Conservation (phyloP, 768 basidiomycete species). For the Boletus subcaerulescens region DNA sequence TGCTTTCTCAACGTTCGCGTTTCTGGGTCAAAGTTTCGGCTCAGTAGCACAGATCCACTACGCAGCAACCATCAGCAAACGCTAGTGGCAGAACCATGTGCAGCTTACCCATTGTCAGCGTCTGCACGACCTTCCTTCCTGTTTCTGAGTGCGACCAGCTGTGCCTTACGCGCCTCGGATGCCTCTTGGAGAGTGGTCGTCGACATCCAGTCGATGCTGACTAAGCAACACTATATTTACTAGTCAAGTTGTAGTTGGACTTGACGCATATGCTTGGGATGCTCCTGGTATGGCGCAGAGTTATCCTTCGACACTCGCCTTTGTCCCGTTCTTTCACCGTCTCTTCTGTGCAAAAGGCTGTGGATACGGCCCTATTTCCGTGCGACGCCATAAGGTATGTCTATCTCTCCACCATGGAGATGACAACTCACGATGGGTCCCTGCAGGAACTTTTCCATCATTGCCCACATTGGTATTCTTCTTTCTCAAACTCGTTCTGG, state of each 20-base stretch:
- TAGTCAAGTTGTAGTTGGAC: too few species aligned
- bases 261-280: constrained; percentile 8
- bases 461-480: constrained; percentile 83
- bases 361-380: constrained; percentile 60
- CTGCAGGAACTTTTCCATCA: constrained; percentile 87
- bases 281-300: constrained; percentile 32
- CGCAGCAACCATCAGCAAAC: constrained; percentile 15
- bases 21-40: constrained; percentile 88
- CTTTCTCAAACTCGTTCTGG: background rate
- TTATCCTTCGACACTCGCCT: background rate
- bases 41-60: constrained; percentile 54
- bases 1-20: constrained; percentile 76
- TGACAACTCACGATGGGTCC: background rate
- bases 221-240: constrained; percentile 24
- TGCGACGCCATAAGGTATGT: constrained; percentile 66
- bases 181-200: constrained; percentile 62
- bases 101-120: constrained; percentile 41
- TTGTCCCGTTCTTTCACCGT: constrained; percentile 28
- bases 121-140: constrained; percentile 59
- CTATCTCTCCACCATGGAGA: background rate
- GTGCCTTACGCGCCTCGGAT: constrained; percentile 78
- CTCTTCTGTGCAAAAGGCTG: constrained; percentile 32
- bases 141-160: constrained; percentile 72
- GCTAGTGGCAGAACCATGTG: background rate
- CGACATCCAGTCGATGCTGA: constrained; percentile 21